Conservation (phyloP, 768 basidiomycete genomes). For the Auricularia sp. region DNA sequence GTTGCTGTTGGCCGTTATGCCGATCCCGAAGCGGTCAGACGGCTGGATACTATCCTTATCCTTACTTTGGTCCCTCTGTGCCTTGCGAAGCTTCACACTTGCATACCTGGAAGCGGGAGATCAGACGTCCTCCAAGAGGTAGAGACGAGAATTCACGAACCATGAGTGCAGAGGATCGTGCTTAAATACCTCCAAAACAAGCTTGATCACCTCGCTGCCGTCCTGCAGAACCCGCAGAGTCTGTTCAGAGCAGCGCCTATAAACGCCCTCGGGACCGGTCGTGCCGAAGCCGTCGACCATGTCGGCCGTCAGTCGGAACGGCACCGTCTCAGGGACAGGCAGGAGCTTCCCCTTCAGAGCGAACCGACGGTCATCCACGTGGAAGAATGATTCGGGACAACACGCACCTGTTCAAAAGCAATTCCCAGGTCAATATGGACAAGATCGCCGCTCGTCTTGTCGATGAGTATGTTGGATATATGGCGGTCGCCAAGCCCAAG, state of each 20-base stretch:
- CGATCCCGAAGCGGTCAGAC: constrained; percentile 31
- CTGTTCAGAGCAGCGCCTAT: constrained; percentile 90
- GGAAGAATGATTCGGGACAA: background rate
- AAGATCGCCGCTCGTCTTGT: constrained; percentile 72
- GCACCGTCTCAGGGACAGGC: constrained; percentile 75
- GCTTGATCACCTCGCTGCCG: constrained; percentile 80
- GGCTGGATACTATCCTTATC: constrained; percentile 10
- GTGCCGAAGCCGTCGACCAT: constrained; percentile 91
- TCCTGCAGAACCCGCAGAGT: constrained; percentile 84
- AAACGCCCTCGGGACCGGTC: constrained; percentile 86
- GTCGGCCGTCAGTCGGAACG: constrained; percentile 90
- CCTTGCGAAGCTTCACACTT: constrained; percentile 1
- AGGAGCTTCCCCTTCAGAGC: constrained; percentile 63
- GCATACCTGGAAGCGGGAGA: background rate
- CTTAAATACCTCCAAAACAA: constrained; percentile 93
- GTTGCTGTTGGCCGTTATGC: constrained; percentile 54
- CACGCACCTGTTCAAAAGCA: constrained; percentile 81
- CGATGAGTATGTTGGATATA: constrained; percentile 83
- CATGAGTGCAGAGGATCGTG: constrained; percentile 92
- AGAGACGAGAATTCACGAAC: constrained; percentile 31
- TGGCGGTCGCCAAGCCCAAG: constrained; percentile 92
- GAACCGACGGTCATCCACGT: constrained; percentile 3
- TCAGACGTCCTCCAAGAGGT: background rate
- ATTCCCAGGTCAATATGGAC: constrained; percentile 96
- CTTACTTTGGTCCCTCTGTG: constrained; percentile 12